These are phyloP conservation scores for Diaporthe capsici DNA, from an alignment of 2,329 filamentous ascomycete species.

Conservation along the genomic window DNA sequence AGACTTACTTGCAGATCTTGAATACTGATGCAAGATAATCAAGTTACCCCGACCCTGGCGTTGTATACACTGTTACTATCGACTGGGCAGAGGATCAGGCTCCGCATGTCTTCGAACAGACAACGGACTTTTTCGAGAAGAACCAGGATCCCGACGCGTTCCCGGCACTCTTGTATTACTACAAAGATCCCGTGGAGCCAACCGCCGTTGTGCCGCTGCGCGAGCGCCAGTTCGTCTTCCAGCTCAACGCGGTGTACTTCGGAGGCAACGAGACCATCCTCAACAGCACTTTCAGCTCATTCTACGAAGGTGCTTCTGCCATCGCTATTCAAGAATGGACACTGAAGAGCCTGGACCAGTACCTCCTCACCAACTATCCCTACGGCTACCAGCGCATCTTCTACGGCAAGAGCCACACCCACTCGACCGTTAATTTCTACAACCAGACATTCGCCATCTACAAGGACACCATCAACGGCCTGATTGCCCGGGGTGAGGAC, in stretches of 20 bases:
- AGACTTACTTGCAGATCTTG: background rate
- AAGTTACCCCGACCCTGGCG: constrained; percentile 37
- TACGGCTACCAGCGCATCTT: constrained; percentile 37
- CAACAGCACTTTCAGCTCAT: constrained; percentile 21
- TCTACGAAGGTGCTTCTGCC: constrained; percentile 31
- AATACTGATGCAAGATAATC: background rate
- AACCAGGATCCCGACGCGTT: constrained; percentile 35
- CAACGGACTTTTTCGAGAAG: constrained; percentile 34
- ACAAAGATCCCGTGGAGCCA: constrained; percentile 30
- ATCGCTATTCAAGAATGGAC: constrained; percentile 25
- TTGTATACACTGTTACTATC: constrained; percentile 27
- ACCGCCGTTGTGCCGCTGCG: constrained; percentile 22
- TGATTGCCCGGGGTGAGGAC: constrained; percentile 37
- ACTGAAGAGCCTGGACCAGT: constrained; percentile 34
- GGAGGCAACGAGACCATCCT: constrained; percentile 25
- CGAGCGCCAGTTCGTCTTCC: constrained; percentile 35
- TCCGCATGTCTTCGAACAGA: constrained; percentile 24
- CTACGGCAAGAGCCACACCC: constrained; percentile 39
- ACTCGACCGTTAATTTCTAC: constrained; percentile 27
- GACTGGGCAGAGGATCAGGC: constrained; percentile 33
- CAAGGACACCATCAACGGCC: constrained; percentile 33
- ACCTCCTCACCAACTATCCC: constrained; percentile 37
- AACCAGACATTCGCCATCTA: constrained; percentile 34
- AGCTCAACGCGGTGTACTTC: constrained; percentile 38
- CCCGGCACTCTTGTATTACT: constrained; percentile 34